Evolutionary conservation across 805 yeast genomes (phyloP), one percentile per base, ranked within the genome.

Genomic region (Candida caryicola): DNA sequence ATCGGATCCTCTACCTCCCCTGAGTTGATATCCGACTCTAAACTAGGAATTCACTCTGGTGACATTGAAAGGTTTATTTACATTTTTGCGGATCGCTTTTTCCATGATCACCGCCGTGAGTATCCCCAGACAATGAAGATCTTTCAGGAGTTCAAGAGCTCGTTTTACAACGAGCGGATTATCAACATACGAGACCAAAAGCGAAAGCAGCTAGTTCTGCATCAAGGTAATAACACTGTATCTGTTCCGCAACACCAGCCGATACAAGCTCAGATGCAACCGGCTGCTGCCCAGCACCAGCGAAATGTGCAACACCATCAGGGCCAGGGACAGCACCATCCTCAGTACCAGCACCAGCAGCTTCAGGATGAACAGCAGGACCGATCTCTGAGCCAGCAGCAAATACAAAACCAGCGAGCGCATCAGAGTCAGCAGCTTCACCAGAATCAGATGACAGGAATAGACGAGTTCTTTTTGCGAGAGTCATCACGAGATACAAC

Each of bases 51-150:
- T 13, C 37, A 36, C 26, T 42, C 46, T 13, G 31, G 46, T 3
- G 73, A 66, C 38, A 62, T 69, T 26, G 73, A 69, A 47, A 48
- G 66, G 33, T 67, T 69, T 34, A 55, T 69, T 19, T 64, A 60
- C 39, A 57, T 62, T 51, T 64, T 64, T 48, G 74, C 71, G 4
- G 73, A 66, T 49, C 48, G 60, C 31, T 69, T 67, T 40, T 69
- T 69, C 55, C 60, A 53, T 40, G 66, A 64, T 30, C 60, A 64
- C 47, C 66, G 59, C 38, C 63, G 55, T 41, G 71, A 66, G 33
- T 69, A 65, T 39, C 74, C 74, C 3, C 71, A 68, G 43, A 66
- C 73, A 12, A 49, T 63, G 30, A 66, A 67, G 48, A 52, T 64
- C 9, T 69, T 67, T 49, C 73, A 66, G 42, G 71, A 69, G 40